Evolutionary conservation across 108 stramenopile genomes (phyloP).

Genomic region (Nitzschia sp.): DNA sequence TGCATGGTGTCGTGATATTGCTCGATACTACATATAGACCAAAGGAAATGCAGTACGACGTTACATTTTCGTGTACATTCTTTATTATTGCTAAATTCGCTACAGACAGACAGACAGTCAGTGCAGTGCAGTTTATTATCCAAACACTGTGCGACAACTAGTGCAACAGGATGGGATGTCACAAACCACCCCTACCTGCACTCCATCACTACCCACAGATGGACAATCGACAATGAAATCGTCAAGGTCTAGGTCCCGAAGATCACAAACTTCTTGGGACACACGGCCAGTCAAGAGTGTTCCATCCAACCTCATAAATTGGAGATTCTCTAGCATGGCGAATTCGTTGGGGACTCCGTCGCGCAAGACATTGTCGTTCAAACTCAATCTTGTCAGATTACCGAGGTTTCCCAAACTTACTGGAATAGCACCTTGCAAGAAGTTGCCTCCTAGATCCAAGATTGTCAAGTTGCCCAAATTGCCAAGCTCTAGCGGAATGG

Average conservation of each 20-base stretch:
- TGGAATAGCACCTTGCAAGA: slow-evolving; percentile 29
- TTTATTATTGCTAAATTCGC: neutral
- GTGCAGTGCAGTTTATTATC: neutral
- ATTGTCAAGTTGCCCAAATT: slow-evolving; percentile 12
- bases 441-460: slow-evolving; percentile 28
- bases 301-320: slow-evolving; percentile 31
- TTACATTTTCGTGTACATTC: no score
- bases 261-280: slow-evolving; percentile 47
- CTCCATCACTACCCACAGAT: slow-evolving; percentile 8
- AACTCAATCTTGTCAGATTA: slow-evolving; percentile 10
- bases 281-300: slow-evolving; percentile 43
- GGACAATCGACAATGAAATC: slow-evolving; percentile 44
- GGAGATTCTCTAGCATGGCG: slow-evolving; percentile 23
- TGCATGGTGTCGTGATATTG: neutral
- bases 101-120: no score
- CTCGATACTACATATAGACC: neutral
- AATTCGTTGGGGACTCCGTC: slow-evolving; percentile 25
- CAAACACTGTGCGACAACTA: slow-evolving; percentile 17
- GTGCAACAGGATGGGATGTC: slow-evolving; percentile 42
- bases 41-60: no score
- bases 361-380: slow-evolving; percentile 29
- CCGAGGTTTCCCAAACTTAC: slow-evolving; percentile 13
- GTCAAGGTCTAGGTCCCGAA: slow-evolving; percentile 20
- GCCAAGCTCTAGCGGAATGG: slow-evolving; percentile 45
- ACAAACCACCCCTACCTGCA: slow-evolving; percentile 41